Percentiles rank a stretch among this genome's conserved stretches.
These are phyloP conservation scores for Backusella circina DNA, from an alignment of 192 early-diverging fungal genomes.

Conservation along the genomic window DNA sequence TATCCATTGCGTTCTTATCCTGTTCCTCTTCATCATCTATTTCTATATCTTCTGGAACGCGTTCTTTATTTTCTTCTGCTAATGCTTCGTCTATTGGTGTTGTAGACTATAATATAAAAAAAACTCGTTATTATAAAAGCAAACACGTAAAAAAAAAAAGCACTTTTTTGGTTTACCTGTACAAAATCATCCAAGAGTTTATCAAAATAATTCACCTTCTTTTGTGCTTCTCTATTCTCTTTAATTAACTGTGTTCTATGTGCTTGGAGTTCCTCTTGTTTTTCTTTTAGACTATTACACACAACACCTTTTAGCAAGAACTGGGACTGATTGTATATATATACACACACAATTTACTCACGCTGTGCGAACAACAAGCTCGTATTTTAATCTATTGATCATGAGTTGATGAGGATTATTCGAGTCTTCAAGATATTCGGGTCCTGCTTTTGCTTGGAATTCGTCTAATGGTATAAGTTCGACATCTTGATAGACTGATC, in stretches of 20 bases:
- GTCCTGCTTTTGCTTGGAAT: slow-evolving; percentile 27
- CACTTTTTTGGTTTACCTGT: no score
- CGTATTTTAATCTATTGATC: slow-evolving; percentile 53
- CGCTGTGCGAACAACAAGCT: slow-evolving; percentile 46
- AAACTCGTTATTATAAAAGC: background rate
- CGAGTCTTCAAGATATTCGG: slow-evolving; percentile 18
- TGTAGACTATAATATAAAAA: background rate
- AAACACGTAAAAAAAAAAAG: no score
- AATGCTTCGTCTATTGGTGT: slow-evolving; percentile 13
- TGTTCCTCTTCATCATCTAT: background rate
- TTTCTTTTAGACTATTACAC: slow-evolving; percentile 16
- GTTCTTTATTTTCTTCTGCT: background rate
- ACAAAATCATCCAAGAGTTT: slow-evolving; percentile 27
- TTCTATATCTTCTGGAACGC: background rate
- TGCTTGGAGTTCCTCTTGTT: slow-evolving; percentile 13
- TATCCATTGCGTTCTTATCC: background rate
- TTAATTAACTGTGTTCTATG: slow-evolving; percentile 19
- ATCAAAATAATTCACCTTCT: slow-evolving; percentile 24
- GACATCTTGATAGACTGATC: slow-evolving; percentile 54
- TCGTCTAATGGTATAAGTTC: slow-evolving; percentile 41
- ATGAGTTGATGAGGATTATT: slow-evolving; percentile 46
- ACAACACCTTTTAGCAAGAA: background rate
- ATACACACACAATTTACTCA: slow-evolving; percentile 6
- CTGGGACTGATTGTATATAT: no score
- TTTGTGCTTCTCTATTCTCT: slow-evolving; percentile 24